These are phyloP conservation scores for Pythium folliculosum DNA, from an alignment of 352 stramenopile species.

Conservation along the genomic window DNA sequence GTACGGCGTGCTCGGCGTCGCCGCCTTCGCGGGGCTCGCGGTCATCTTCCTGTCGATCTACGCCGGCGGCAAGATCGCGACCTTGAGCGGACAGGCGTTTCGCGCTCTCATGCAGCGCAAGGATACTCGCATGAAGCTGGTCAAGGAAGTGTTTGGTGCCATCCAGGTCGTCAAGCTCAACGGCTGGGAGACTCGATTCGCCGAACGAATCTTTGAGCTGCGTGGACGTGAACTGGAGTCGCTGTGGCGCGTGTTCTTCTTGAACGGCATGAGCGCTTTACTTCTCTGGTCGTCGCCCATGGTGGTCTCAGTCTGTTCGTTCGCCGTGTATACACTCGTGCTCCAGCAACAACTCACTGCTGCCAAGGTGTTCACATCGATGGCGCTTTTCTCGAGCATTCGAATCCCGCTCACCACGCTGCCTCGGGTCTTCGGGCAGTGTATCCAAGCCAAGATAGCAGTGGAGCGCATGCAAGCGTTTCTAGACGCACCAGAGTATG, in stretches of 20 bases:
- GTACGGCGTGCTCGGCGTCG: constrained; percentile 19
- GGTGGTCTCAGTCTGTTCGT: constrained; percentile 48
- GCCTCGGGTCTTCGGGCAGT: constrained; percentile 34
- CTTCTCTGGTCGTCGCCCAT: constrained; percentile 51
- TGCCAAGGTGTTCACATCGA: constrained; percentile 39
- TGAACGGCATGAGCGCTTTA: constrained; percentile 60
- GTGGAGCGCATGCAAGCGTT: constrained; percentile 41
- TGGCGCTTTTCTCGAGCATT: constrained; percentile 24
- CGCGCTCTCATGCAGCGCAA: constrained; percentile 28
- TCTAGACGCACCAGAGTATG: constrained; percentile 34
- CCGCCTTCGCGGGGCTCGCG: constrained; percentile 28
- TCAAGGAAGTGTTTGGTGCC: constrained; percentile 41
- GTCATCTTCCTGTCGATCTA: constrained; percentile 24
- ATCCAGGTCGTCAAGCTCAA: constrained; percentile 92
- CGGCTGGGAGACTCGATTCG: constrained; percentile 88
- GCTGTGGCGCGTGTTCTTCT: constrained; percentile 55
- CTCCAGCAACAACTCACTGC: constrained; percentile 42
- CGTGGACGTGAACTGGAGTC: constrained; percentile 66
- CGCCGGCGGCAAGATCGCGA: constrained; percentile 13
- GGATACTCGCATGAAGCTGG: constrained; percentile 35
- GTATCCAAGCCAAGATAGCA: constrained; percentile 47
- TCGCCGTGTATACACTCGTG: constrained; percentile 45
- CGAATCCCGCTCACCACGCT: constrained; percentile 21
- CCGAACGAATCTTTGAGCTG: constrained; percentile 83
- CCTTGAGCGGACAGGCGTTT: constrained; percentile 11